These are phyloP conservation scores for Seiridium cupressi DNA, from an alignment of 2,329 filamentous ascomycete genomes.

Conservation along the genomic window DNA sequence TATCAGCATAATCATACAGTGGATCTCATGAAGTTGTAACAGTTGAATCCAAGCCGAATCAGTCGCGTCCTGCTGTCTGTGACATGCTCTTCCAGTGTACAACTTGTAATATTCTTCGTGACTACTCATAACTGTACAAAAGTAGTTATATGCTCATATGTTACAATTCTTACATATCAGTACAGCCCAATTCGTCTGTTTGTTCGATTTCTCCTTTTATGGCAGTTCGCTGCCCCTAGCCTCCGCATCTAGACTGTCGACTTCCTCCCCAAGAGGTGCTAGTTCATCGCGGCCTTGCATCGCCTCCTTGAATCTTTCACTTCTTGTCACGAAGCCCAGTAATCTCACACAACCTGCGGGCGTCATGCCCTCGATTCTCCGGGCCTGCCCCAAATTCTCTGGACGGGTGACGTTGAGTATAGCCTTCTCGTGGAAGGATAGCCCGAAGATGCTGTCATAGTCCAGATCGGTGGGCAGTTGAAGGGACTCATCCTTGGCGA, in stretches of 20 bases:
- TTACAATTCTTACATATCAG: background rate
- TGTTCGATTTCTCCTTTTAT: background rate
- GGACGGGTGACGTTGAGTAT: constrained; percentile 70
- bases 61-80: no score
- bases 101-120: no score
- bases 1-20: no score
- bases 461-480: constrained; percentile 72
- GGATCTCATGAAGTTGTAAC: no score
- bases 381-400: constrained; percentile 84
- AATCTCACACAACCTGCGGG: constrained; percentile 60
- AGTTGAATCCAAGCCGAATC: no score
- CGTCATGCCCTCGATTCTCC: constrained; percentile 78
- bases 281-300: constrained; percentile 13
- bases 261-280: constrained; percentile 30
- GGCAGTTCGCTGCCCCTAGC: constrained; percentile 33
- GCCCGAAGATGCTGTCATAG: constrained; percentile 69
- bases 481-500: constrained; percentile 75
- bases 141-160: background rate
- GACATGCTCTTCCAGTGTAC: no score
- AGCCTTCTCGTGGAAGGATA: constrained; percentile 77
- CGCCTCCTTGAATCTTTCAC: constrained; percentile 12
- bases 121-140: no score
- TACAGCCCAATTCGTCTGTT: background rate
- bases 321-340: constrained; percentile 53
- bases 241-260: constrained; percentile 38